Conservation (phyloP, 2,329 filamentous ascomycete genomes). For the Fusarium tricinctum region DNA sequence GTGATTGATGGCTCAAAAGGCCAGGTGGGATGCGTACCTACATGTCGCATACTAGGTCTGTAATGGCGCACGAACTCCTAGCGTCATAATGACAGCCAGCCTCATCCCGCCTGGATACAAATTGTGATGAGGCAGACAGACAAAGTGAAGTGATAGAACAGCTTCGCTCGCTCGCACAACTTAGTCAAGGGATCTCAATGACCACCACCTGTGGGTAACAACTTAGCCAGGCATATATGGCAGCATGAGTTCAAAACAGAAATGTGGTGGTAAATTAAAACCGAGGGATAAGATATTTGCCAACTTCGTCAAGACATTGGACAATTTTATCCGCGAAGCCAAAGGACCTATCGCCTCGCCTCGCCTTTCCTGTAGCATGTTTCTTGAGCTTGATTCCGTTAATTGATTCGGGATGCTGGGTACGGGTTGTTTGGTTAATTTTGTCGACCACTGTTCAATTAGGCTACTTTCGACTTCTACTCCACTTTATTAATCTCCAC, state of each 20-base stretch:
- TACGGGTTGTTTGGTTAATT: conserved; percentile 15
- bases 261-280: conserved; percentile 7
- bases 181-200: neutral
- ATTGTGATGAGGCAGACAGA: conserved; percentile 19
- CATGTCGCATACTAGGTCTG: conserved; percentile 39
- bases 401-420: conserved; percentile 10
- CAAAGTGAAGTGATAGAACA: conserved; percentile 24
- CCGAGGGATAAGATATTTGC: conserved; percentile 21
- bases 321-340: conserved; percentile 23
- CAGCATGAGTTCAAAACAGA: neutral
- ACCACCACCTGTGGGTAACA: conserved; percentile 45
- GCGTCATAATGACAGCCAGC: conserved; percentile 28
- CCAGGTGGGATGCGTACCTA: conserved; percentile 40
- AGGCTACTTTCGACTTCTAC: conserved; percentile 5
- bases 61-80: conserved; percentile 35
- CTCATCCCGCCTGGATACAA: conserved; percentile 15
- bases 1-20: conserved; percentile 32
- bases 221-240: conserved; percentile 16
- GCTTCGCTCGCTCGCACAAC: conserved; percentile 7
- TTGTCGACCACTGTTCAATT: conserved; percentile 14
- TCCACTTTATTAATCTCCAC: conserved; percentile 29
- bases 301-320: conserved; percentile 10
- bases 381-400: conserved; percentile 16
- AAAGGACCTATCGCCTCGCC: conserved; percentile 26
- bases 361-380: conserved; percentile 13